Evolutionary conservation across 495 filamentous ascomycete genomes (phyloP), one percentile per base, ranked within the genome.

Genomic region (Gamarada debralockiae): DNA sequence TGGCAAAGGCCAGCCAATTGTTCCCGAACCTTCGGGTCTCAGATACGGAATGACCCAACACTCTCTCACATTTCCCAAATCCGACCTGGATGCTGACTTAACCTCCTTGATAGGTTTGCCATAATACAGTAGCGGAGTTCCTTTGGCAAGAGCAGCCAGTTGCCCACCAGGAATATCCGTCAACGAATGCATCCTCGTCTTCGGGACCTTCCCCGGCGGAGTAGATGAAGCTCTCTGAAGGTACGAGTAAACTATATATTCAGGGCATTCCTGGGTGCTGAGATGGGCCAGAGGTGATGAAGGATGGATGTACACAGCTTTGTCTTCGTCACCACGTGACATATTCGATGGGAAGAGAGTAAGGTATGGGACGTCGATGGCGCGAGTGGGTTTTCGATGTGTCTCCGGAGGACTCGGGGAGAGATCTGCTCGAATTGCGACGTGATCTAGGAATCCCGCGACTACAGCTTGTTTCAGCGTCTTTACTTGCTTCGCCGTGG

Each of bases 371-470:
- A 96, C 86, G 63, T 97, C 89, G 45, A 89, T 90, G 0, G 91
- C 89, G 40, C 86, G 79, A 40, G 80, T 84, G 0, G 90, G 88
- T 31, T 87, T 89, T 17, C 88, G 76, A 3, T 73, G 65, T 52
- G 81, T 74, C 49, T 86, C 84, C 2, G 87, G 87, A 1, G 90
- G 87, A 15, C 75, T 75, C 3, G 90, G 87, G 0, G 87, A 74
- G 9, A 92, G 74, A 65, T 97, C 92, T 2, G 90, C 90, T 53
- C 93, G 89, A 62, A 97, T 92, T 46, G 95, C 95, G 44, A 99
- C 78, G 52, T 97, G 86, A 71, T 97, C 95, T 57, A 99, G 84
- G 73, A 96, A 99, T 2, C 91, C 95, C 0, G 91, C 87, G 0
- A 92, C 88, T 43, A 89, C 80, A 63, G 97, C 92, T 64, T 96